Evolutionary conservation across 2,329 filamentous ascomycete species (phyloP), one percentile per base, ranked within the genome.

Genomic region (Colletotrichum phormii): DNA sequence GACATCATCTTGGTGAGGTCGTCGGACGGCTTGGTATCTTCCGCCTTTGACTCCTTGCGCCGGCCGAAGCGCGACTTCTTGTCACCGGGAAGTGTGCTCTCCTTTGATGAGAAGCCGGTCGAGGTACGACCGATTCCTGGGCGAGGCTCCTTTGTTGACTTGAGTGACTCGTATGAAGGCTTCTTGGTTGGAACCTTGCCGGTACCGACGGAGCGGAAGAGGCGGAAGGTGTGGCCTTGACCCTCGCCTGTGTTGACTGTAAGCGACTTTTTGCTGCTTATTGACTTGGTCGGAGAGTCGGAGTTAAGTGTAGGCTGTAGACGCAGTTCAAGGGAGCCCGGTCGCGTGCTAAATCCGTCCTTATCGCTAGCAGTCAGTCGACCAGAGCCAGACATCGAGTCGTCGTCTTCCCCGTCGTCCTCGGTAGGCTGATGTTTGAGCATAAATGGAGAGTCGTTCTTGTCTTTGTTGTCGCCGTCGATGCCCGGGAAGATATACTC

Each of bases 1-100:
- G 91, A 92, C 83, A 99, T 96, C 97, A 99, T 99, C 84, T 97
- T 95, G 12, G 95, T 97, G 54, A 99, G 86, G 80, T 99, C 97
- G 79, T 99, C 97, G 1, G 93, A 93, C 5, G 90, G 89, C 72
- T 91, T 89, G 67, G 92, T 89, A 63, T 90, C 89, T 71, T 89
- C 80, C 53, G 80, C 76, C 62, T 87, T 79, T 70, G 82, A 81
- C 76, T 87, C 84, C 80, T 87, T 82, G 76, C 88, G 83, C 77
- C 91, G 81, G 74, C 85, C 83, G 79, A 93, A 94, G 22, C 90
- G 87, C 11, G 80, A 78, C 76, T 87, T 88, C 77, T 86, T 89
- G 5, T 87, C 86, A 62, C 76, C 79, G 51, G 75, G 79, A 22
- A 78, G 78, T 0, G 85, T 83, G 11, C 82, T 80, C 15, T 85